Evolutionary conservation across 1,139 yeast species (phyloP), one percentile per base, ranked within the genome.

Genomic region (Suhomyces kunorum): DNA sequence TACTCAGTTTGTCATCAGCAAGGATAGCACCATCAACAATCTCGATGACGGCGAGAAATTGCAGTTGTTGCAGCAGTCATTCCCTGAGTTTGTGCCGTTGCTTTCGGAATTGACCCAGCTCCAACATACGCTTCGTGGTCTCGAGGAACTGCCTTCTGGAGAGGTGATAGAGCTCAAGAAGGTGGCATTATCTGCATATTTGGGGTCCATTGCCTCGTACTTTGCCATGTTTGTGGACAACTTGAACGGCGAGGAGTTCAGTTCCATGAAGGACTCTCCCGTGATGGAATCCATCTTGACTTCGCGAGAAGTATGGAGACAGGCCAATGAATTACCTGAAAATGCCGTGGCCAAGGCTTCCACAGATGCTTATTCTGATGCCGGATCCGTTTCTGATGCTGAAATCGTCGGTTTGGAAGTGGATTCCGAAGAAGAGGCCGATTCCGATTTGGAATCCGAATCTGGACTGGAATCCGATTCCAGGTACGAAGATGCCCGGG

Each of bases 291-390:
- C 84, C 23, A 83, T 90, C 32, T 69, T 90, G 43, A 81, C 85
- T 40, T 74, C 92, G 3, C 76, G 94, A 50, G 96, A 89, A 58
- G 75, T 86, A n/a, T 90, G 97, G 96, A 77, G 94, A 58, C 90
- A 83, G 52, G 90, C 88, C 3, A 71, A 60, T 36, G 79, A 66
- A 42, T 58, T 83, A 28, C 70, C 73, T 5, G 69, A 66, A 14
- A 44, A 23, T 9, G 32, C 15, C 16, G 13, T 14, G 13, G 19
- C 32, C n/a, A 23, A 17, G 13, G 22, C 22, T 18, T 12, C 23
- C n/a, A 19, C 25, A 12, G 28, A n/a, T 8, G n/a, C 23, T 8
- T 33, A n/a, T 14, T 22, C 27, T 6, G 34, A 23, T 5, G 27
- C 27, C 3, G 34, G 34, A 5, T 23, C 28, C 6, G 16, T 22